A percentile compares a stretch with the other conserved stretches of the same genome.
phyloP scores from a whole-genome alignment of 2,329 filamentous ascomycete species.

The Penicillium glabrum region DNA sequence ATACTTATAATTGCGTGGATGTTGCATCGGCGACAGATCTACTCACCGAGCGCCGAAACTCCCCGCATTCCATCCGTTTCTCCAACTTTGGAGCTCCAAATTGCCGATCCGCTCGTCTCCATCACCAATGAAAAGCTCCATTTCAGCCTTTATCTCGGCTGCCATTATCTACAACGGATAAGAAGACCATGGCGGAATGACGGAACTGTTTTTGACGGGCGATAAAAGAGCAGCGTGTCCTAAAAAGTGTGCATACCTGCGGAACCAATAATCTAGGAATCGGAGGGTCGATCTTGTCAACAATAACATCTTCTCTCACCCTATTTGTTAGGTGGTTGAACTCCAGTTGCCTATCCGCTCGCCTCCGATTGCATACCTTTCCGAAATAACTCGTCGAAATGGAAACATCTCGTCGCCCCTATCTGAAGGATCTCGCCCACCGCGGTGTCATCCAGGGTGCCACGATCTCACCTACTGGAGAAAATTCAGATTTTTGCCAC shows the following conservation, averaged over 20 bases:
- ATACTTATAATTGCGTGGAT: neutral
- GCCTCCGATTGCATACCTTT: neutral
- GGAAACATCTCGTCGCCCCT: conserved; percentile 25
- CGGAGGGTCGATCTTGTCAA: neutral
- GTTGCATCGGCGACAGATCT: neutral
- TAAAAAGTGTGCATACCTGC: neutral
- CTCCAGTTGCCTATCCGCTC: neutral
- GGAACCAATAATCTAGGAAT: neutral
- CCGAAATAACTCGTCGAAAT: conserved; percentile 1
- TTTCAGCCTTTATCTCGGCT: conserved; percentile 15
- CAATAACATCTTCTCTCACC: neutral
- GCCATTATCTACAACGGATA: conserved; percentile 5
- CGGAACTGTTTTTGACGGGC: conserved; percentile 8
- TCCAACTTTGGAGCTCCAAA: neutral
- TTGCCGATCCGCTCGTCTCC: conserved; percentile 19
- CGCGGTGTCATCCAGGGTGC: conserved; percentile 53
- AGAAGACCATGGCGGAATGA: neutral
- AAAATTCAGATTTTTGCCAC: conserved; percentile 40
- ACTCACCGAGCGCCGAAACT: neutral
- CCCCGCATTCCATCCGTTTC: neutral
- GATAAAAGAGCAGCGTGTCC: conserved; percentile 2
- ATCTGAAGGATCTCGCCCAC: conserved; percentile 28
- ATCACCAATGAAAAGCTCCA: conserved; percentile 12
- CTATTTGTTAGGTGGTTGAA: neutral
- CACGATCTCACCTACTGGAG: conserved; percentile 40